Evolutionary conservation across 345 rosid species (phyloP).

Genomic region (Gynandropsis gynandra): DNA sequence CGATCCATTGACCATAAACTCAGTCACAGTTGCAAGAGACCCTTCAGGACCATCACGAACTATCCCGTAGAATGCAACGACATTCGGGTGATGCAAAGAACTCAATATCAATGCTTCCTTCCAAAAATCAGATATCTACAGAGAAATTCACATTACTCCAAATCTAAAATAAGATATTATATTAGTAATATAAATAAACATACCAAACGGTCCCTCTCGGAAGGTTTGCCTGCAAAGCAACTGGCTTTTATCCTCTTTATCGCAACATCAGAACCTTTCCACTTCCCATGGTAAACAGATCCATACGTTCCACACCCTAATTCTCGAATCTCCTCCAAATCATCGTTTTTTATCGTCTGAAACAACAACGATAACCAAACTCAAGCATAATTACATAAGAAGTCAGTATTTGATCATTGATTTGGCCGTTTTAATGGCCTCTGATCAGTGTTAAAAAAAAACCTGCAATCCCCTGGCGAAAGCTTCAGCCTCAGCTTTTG

Average conservation of each 20-base stretch:
- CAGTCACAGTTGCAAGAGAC: conserved; percentile 89
- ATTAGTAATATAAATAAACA: neutral
- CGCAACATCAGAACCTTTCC: conserved; percentile 99
- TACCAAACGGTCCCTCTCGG: conserved; percentile 90
- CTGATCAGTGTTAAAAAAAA: no score
- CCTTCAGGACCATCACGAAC: conserved; percentile 99
- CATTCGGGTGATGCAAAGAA: conserved; percentile 98
- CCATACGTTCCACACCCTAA: conserved; percentile 96
- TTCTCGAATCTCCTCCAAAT: conserved; percentile 90
- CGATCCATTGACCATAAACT: conserved; percentile 98
- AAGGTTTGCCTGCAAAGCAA: conserved; percentile 97
- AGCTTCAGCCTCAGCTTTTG: conserved; percentile 96
- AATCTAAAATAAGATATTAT: neutral
- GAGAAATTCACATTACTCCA: conserved; percentile 13
- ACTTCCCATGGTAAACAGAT: conserved; percentile 93
- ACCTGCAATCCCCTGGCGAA: conserved; percentile 91
- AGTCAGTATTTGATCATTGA: no score
- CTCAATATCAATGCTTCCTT: conserved; percentile 90
- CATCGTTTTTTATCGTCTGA: conserved; percentile 82
- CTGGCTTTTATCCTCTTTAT: conserved; percentile 97
- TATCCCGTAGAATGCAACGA: conserved; percentile 94
- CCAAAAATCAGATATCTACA: conserved; percentile 97
- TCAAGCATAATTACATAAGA: conserved; percentile 1
- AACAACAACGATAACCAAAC: conserved; percentile 27
- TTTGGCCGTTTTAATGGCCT: no score